Evolutionary conservation across 2,329 filamentous ascomycete species (phyloP).

Genomic region (Paecilomyces dactylethromorphus): DNA sequence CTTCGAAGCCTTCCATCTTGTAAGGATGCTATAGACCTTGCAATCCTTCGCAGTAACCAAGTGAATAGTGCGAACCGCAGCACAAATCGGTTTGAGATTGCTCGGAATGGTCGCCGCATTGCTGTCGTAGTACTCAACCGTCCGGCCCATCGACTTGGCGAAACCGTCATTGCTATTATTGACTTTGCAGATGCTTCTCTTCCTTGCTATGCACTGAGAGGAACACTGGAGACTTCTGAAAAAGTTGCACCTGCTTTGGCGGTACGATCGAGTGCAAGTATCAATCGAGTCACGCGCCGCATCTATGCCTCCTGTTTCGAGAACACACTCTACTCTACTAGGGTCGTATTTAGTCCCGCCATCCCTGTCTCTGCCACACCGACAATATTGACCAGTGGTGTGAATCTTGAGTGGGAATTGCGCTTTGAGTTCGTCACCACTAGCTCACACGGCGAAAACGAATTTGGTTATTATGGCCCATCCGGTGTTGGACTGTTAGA

Average conservation of each 20-base stretch:
- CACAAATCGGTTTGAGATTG: slow-evolving; percentile 91
- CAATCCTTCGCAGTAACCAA: slow-evolving; percentile 76
- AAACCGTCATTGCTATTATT: slow-evolving; percentile 74
- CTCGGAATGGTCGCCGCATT: slow-evolving; percentile 83
- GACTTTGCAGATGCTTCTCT: slow-evolving; percentile 75
- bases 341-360: slow-evolving; percentile 72
- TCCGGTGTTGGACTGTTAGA: slow-evolving; percentile 59
- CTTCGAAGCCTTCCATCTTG: slow-evolving; percentile 52
- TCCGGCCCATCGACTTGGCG: slow-evolving; percentile 81
- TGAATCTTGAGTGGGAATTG: slow-evolving; percentile 82
- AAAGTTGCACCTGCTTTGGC: slow-evolving; percentile 74
- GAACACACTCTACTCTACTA: slow-evolving; percentile 71
- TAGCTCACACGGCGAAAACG: slow-evolving; percentile 36
- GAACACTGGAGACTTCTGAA: slow-evolving; percentile 80
- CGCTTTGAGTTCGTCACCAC: slow-evolving; percentile 89
- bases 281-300: slow-evolving; percentile 78
- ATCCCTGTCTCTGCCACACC: slow-evolving; percentile 81
- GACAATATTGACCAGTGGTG: slow-evolving; percentile 83
- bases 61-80: slow-evolving; percentile 64
- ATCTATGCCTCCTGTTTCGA: slow-evolving; percentile 73
- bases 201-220: slow-evolving; percentile 77
- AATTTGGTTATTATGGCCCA: slow-evolving; percentile 18
- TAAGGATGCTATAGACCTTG: slow-evolving; percentile 83
- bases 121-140: slow-evolving; percentile 84
- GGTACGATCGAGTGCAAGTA: slow-evolving; percentile 75